Evolutionary conservation across 257 asterid genomes (phyloP).

Genomic region (Capsicum rhomboideum): DNA sequence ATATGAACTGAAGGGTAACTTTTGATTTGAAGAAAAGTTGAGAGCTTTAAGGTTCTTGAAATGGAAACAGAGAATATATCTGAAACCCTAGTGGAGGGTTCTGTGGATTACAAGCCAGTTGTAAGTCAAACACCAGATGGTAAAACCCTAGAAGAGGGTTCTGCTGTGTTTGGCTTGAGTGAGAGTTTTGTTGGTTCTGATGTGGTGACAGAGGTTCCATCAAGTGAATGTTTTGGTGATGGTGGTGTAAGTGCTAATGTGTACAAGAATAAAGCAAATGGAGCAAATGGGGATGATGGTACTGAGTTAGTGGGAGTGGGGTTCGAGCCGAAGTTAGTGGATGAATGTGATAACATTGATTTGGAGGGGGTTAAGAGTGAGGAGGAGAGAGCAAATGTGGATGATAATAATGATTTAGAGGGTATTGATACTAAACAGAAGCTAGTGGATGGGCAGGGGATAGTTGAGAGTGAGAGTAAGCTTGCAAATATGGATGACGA

Average conservation of each 20-base stretch:
- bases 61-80: constrained; percentile 28
- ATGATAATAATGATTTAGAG: neutral
- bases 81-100: constrained; percentile 36
- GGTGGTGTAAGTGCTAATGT: constrained; percentile 1
- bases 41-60: constrained; percentile 28
- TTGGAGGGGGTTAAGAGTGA: neutral
- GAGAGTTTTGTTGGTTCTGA: constrained; percentile 12
- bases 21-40: constrained; percentile 26
- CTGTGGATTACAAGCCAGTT: constrained; percentile 10
- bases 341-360: neutral
- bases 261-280: neutral
- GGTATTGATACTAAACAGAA: neutral
- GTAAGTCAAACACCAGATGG: constrained; percentile 9
- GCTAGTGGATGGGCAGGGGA: neutral
- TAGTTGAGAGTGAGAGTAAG: constrained; percentile 3
- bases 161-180: constrained; percentile 21
- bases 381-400: neutral
- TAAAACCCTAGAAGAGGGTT: constrained; percentile 17
- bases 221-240: neutral
- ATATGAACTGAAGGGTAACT: constrained; percentile 23
- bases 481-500: neutral
- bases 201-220: neutral
- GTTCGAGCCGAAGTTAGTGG: neutral
- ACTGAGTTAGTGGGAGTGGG: neutral
- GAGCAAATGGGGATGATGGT: neutral